phyloP scores from a whole-genome alignment of 371 early-diverging fungal species.

The Mortierella sp. region DNA sequence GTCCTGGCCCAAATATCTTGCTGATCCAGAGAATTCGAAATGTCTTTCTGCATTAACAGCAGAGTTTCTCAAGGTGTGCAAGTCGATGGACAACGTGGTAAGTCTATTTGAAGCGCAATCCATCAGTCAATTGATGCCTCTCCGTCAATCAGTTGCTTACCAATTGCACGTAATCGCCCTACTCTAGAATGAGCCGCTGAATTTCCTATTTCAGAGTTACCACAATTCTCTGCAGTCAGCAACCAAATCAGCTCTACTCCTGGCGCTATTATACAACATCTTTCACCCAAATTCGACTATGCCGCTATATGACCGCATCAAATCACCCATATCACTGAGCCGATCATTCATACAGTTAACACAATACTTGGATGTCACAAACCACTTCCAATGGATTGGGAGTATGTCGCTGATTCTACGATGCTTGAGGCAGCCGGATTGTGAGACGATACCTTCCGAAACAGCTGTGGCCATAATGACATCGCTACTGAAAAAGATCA shows the following conservation, averaged over 20 bases:
- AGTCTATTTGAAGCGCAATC: not conserved
- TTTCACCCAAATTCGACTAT: slow-evolving; percentile 49
- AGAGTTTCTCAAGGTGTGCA: slow-evolving; percentile 52
- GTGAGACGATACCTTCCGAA: slow-evolving; percentile 47
- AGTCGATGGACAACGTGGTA: slow-evolving; percentile 42
- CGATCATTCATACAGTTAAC: slow-evolving; percentile 48
- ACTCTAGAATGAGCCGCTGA: slow-evolving; percentile 42
- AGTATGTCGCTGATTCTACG: slow-evolving; percentile 49
- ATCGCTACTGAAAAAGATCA: slow-evolving; percentile 52
- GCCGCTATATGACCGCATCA: slow-evolving; percentile 46
- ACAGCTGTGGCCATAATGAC: slow-evolving; percentile 43
- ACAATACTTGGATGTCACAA: slow-evolving; percentile 49
- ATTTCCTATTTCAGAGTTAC: slow-evolving; percentile 35
- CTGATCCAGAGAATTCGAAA: slow-evolving; percentile 44
- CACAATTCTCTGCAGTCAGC: slow-evolving; percentile 40
- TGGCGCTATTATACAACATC: slow-evolving; percentile 52
- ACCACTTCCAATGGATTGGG: slow-evolving; percentile 52
- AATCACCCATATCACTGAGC: slow-evolving; percentile 43
- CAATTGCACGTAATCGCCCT: not conserved
- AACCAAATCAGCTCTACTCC: slow-evolving; percentile 30
- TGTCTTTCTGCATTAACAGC: slow-evolving; percentile 35
- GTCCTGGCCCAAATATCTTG: slow-evolving; percentile 43
- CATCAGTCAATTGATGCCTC: not conserved
- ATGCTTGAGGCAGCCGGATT: slow-evolving; percentile 51
- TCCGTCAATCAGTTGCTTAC: no score